Base-by-base conservation (phyloP, 371 early-diverging fungal genomes). In the Rhizopus microsporus region DNA sequence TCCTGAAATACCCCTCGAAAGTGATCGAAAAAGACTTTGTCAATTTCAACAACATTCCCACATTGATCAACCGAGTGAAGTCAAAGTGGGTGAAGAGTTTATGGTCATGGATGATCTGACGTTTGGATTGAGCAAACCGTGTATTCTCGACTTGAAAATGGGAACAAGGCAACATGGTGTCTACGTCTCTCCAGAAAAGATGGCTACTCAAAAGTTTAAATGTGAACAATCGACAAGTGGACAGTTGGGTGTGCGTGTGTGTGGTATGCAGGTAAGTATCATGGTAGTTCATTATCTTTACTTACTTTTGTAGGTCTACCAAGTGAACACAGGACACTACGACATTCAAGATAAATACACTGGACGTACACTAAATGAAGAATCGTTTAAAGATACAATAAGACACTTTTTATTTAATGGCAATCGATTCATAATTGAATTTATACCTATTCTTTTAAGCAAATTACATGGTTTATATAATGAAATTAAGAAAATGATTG, bases 81-180 rank as follows among this genome's bases (percentile, higher is more conserved):
- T 63, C 69, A n/a, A 78, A 57, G 50, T 32, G 31, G 59, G 44
- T 33, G 45, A 74, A 69, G 83, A 93, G 70, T 97, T 95, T 62
- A 83, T 97, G 58, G 72, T 97, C 7, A 72, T 97, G 72, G 91
- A 93, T 43, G 97, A 97, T 67, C 73, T 97, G 59, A 96, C 96
- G 0, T 83, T 87, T 10, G 87, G 88, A 1, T 69, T 91, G 59
- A 73, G 78, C 59, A 82, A 82, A 15, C 97, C 97, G 0, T 95
- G 96, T 60, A 89, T 97, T 13, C 78, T 97, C 47, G 96, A 97
- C 62, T 80, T 97, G 54, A 97, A 97, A 62, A 96, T 97, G 95
- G 97, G 97, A 16, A 93, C 92, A 8, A 77, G 97, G 5, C 97
- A 97, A 71, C 91, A 95, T 62, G 95, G 96, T 4, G 85, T 96